These are phyloP conservation scores for Sedum album DNA, from an alignment of 164 flowering plant genomes.

Conservation along the genomic window DNA sequence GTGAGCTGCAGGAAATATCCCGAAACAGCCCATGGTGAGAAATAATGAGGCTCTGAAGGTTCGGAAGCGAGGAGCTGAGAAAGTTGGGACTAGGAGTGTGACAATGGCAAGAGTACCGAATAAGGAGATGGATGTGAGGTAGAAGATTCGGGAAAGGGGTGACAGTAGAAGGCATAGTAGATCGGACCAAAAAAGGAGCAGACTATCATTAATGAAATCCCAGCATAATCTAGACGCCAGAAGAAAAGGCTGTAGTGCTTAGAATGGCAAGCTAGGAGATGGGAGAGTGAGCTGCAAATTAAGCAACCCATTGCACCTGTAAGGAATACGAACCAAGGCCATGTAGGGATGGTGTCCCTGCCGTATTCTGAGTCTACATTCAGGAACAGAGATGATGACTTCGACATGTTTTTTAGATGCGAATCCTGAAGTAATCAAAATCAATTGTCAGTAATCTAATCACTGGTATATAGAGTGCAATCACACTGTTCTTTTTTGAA, in stretches of 20 bases:
- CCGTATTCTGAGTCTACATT: constrained; percentile 7
- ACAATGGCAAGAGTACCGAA: constrained; percentile 47
- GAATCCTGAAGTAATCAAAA: constrained; percentile 33
- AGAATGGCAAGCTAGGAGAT: constrained; percentile 95
- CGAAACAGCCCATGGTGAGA: constrained; percentile 91
- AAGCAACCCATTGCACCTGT: constrained; percentile 80
- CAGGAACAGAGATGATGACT: constrained; percentile 17
- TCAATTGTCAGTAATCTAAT: not conserved
- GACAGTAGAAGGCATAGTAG: constrained; percentile 67
- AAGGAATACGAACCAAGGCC: constrained; percentile 93
- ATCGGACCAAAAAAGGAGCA: constrained; percentile 83
- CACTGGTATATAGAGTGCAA: no score
- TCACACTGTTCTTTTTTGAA: not conserved
- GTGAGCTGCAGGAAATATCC: constrained; percentile 72
- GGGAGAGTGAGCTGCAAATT: constrained; percentile 71
- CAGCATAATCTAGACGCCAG: constrained; percentile 92
- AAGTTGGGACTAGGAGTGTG: constrained; percentile 65
- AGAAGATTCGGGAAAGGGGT: constrained; percentile 40
- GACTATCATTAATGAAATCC: constrained; percentile 90
- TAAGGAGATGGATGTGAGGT: constrained; percentile 54
- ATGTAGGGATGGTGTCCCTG: constrained; percentile 29
- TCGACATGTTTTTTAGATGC: constrained; percentile 16
- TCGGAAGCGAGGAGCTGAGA: constrained; percentile 56
- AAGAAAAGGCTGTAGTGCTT: constrained; percentile 61
- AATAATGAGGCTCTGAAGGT: constrained; percentile 63